These are phyloP conservation scores for Geotrichum klebahnii DNA, from an alignment of 1,139 yeast species.

Conservation along the genomic window DNA sequence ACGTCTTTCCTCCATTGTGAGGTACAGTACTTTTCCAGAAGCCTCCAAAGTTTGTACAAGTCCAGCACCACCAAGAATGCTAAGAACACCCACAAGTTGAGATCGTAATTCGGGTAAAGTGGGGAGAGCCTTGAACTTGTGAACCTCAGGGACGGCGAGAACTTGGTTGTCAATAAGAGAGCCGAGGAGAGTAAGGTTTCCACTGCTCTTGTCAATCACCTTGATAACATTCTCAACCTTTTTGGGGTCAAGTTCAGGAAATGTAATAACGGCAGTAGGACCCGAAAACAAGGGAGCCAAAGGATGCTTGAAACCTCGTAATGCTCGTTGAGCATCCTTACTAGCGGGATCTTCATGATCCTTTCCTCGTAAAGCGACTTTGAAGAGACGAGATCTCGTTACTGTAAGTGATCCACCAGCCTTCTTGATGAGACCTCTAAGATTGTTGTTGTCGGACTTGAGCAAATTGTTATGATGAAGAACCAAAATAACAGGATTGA, in stretches of 20 bases:
- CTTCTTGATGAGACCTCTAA: conserved; percentile 58
- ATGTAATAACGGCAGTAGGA: conserved; percentile 77
- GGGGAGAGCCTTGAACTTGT: conserved; percentile 69
- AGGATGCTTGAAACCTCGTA: conserved; percentile 49
- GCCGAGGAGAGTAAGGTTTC: conserved; percentile 74
- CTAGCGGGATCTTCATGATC: conserved; percentile 73
- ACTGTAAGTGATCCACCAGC: conserved; percentile 66
- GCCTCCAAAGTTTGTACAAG: conserved; percentile 76
- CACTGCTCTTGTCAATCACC: conserved; percentile 59
- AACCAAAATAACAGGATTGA: conserved; percentile 64
- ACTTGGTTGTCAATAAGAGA: conserved; percentile 68
- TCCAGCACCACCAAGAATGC: conserved; percentile 83
- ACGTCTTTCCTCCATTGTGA: conserved; percentile 64
- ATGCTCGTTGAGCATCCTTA: conserved; percentile 42
- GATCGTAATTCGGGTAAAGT: conserved; percentile 66
- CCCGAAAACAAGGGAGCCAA: conserved; percentile 67
- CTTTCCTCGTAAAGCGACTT: conserved; percentile 70
- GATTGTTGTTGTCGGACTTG: conserved; percentile 59
- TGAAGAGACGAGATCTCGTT: conserved; percentile 63
- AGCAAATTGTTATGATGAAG: conserved; percentile 79
- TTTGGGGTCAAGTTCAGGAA: conserved; percentile 66
- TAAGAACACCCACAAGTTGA: conserved; percentile 80
- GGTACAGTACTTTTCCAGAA: conserved; percentile 59
- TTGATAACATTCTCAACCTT: conserved; percentile 59
- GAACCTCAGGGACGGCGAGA: conserved; percentile 52